Conservation (phyloP, 140 eudicot species). For the Oenanthe javanica region DNA sequence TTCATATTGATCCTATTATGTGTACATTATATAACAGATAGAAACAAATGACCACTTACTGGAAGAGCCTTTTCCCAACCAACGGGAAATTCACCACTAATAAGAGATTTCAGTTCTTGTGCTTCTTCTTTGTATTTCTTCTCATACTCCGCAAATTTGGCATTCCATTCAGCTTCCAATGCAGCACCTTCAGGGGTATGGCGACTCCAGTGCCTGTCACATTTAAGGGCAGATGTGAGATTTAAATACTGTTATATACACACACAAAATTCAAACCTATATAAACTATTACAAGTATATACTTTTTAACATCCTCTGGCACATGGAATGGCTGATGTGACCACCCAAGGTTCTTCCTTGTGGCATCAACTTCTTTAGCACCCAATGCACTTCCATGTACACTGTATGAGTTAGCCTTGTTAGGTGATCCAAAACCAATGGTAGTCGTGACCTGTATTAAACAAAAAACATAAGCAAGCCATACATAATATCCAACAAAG, state of each 20-base stretch:
- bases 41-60: slow-evolving; percentile 20
- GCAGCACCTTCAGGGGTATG: slow-evolving; percentile 38
- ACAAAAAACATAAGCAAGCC: background rate
- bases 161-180: slow-evolving; percentile 52
- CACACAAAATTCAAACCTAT: background rate
- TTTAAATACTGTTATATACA: background rate
- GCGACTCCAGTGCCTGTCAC: slow-evolving; percentile 56
- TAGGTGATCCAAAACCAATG: slow-evolving; percentile 60
- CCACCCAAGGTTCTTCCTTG: slow-evolving; percentile 60
- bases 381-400: slow-evolving; percentile 63
- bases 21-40: background rate
- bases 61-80: slow-evolving; percentile 67
- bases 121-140: slow-evolving; percentile 46
- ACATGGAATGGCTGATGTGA: slow-evolving; percentile 47
- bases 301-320: slow-evolving; percentile 57
- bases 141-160: slow-evolving; percentile 49
- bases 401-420: slow-evolving; percentile 59
- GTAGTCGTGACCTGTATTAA: slow-evolving; percentile 43
- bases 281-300: background rate
- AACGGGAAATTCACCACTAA: slow-evolving; percentile 38
- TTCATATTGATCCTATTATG: background rate
- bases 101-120: slow-evolving; percentile 32
- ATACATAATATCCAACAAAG: background rate
- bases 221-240: background rate
- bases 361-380: slow-evolving; percentile 62